These are phyloP conservation scores for Stachybotrys chartarum DNA, from an alignment of 2,329 filamentous ascomycete genomes.

Conservation along the genomic window DNA sequence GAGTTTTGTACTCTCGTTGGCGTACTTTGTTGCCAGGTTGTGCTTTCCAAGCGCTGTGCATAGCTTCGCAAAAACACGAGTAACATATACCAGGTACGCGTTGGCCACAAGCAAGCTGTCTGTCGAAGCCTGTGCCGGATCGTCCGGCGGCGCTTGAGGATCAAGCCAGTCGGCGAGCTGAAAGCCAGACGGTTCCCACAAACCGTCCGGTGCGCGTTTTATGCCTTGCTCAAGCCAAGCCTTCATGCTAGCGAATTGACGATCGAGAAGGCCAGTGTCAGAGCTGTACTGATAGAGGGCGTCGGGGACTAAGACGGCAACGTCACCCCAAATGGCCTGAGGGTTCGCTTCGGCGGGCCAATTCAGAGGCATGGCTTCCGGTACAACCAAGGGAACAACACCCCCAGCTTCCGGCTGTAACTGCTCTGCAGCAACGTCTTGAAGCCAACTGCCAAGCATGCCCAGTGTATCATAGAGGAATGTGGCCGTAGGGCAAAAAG, in stretches of 20 bases:
- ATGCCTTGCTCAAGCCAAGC: slow-evolving; percentile 31
- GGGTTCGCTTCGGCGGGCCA: slow-evolving; percentile 13
- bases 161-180: slow-evolving; percentile 38
- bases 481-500: slow-evolving; percentile 42
- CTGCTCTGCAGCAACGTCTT: neutral
- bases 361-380: slow-evolving; percentile 8
- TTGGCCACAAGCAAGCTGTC: slow-evolving; percentile 34
- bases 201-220: slow-evolving; percentile 20
- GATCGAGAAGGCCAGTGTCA: slow-evolving; percentile 25
- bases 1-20: slow-evolving; percentile 10
- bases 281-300: slow-evolving; percentile 30
- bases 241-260: slow-evolving; percentile 31
- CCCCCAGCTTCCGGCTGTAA: slow-evolving; percentile 2
- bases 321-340: slow-evolving; percentile 36
- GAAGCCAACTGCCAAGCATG: neutral
- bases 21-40: slow-evolving; percentile 6
- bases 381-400: slow-evolving; percentile 12
- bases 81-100: slow-evolving; percentile 37
- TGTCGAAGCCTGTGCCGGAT: slow-evolving; percentile 31
- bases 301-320: slow-evolving; percentile 31
- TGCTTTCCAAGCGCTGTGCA: slow-evolving; percentile 20
- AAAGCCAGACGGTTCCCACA: slow-evolving; percentile 25
- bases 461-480: slow-evolving; percentile 39
- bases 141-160: slow-evolving; percentile 32
- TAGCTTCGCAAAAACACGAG: slow-evolving; percentile 27